Evolutionary conservation across 352 stramenopile genomes (phyloP), one percentile per base, ranked within the genome.

Genomic region (Pythium rhizo-oryzae): DNA sequence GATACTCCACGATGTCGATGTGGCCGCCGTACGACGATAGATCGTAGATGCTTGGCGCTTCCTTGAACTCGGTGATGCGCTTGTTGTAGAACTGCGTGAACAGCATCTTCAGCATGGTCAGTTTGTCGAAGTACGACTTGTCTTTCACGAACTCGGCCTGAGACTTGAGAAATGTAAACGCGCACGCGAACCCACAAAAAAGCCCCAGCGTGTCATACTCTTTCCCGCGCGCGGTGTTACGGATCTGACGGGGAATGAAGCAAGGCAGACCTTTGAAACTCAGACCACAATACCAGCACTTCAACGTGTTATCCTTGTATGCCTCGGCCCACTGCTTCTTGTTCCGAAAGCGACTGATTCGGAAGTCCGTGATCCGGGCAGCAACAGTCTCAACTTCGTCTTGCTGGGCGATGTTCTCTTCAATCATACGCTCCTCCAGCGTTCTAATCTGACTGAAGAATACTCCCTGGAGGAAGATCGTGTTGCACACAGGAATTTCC

Each of bases 11-110:
- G 25, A 58, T 58, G n/a, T 58, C 16, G 19, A 58, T 58, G 25
- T 58, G 51, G 8, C 51, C 51, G 11, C 51, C 51, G 25, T 37
- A 58, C 23, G 19, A 23, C 19, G 51, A 23, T n/a, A 58, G 13
- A 39, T 58, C 51, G 19, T 41, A 58, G 13, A 39, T 15, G 19
- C 24, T 37, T 8, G 51, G 51, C 8, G 51, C 51, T 41, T 33
- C n/a, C 19, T 58, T 58, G 51, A 58, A 58, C 19, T 58, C 51
- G 19, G 19, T 15, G 28, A 58, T 37, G 23, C 51, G 51, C 25
- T 58, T 58, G 51, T 58, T 58, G 24, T 58, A 58, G 51, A 58
- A 37, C 23, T 41, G 23, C 11, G 51, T 58, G 51, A 58, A 58
- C 6, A 58, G 51, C 51, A 58, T 58, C 51, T 58, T 58, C 25